These are phyloP conservation scores for Xylaria sp. DNA, from an alignment of 495 filamentous ascomycete genomes.

Conservation along the genomic window DNA sequence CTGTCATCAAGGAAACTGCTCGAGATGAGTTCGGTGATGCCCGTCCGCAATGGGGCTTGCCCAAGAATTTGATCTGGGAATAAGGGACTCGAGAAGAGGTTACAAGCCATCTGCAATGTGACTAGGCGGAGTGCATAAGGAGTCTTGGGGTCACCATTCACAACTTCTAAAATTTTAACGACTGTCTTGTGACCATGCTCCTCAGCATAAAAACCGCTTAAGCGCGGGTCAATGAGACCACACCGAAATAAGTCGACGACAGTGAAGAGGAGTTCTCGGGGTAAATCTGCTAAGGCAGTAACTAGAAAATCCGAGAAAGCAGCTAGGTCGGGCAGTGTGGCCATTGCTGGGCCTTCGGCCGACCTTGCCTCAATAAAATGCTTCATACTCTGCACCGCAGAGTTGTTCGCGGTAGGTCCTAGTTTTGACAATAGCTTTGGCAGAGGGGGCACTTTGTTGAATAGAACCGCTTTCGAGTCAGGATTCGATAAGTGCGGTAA, in stretches of 20 bases:
- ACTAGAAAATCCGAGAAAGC: slow-evolving; percentile 62
- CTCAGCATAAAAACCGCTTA: slow-evolving; percentile 87
- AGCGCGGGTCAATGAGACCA: slow-evolving; percentile 77
- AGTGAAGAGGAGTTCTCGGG: slow-evolving; percentile 70
- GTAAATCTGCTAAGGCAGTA: slow-evolving; percentile 56
- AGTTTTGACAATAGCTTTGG: slow-evolving; percentile 84
- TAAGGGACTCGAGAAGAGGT: slow-evolving; percentile 68
- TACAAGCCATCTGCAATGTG: slow-evolving; percentile 67
- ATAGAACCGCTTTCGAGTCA: slow-evolving; percentile 71
- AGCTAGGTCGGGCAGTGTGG: slow-evolving; percentile 66
- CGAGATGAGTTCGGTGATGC: slow-evolving; percentile 56
- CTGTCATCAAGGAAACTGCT: slow-evolving; percentile 61
- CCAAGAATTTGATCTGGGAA: slow-evolving; percentile 56
- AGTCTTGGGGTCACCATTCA: slow-evolving; percentile 55
- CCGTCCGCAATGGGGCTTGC: slow-evolving; percentile 44
- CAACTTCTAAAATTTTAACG: slow-evolving; percentile 65
- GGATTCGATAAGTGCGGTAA: slow-evolving; percentile 72
- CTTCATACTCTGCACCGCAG: slow-evolving; percentile 63
- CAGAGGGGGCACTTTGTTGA: slow-evolving; percentile 81
- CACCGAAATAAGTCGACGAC: slow-evolving; percentile 82
- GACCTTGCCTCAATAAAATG: slow-evolving; percentile 68
- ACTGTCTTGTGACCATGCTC: slow-evolving; percentile 71
- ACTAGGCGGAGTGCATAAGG: slow-evolving; percentile 87
- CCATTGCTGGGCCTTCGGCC: slow-evolving; percentile 60
- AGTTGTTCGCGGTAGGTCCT: slow-evolving; percentile 58